These are phyloP conservation scores for Annona squamosa DNA, from an alignment of 164 flowering plant genomes.

Conservation along the genomic window DNA sequence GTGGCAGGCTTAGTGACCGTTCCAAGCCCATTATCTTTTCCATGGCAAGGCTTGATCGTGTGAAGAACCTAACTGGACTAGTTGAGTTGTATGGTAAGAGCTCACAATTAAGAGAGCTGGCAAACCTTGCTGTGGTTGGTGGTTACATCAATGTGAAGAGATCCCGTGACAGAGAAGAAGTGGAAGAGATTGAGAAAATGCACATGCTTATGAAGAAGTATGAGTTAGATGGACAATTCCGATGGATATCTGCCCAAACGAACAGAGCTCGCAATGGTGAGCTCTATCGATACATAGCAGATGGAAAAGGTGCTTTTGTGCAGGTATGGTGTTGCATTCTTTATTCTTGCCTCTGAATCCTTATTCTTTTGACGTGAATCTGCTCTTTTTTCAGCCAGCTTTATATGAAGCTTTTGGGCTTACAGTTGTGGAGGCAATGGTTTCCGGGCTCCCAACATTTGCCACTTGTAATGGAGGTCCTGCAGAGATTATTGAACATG, in stretches of 20 bases:
- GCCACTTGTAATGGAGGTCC: slow-evolving; percentile 99
- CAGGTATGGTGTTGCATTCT: slow-evolving; percentile 43
- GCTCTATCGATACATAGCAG: slow-evolving; percentile 89
- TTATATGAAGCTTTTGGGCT: slow-evolving; percentile 95
- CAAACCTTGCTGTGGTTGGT: slow-evolving; percentile 76
- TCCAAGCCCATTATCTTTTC: slow-evolving; percentile 91
- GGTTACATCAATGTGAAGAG: slow-evolving; percentile 74
- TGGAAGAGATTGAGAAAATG: slow-evolving; percentile 88
- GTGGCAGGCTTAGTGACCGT: slow-evolving; percentile 62
- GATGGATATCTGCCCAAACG: slow-evolving; percentile 82
- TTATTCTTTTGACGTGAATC: neutral
- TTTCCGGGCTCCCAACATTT: slow-evolving; percentile 96
- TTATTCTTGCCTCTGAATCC: neutral
- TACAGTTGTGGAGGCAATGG: slow-evolving; percentile 96
- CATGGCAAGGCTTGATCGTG: slow-evolving; percentile 94
- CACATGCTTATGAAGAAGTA: slow-evolving; percentile 64
- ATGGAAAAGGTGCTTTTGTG: slow-evolving; percentile 77
- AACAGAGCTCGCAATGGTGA: slow-evolving; percentile 92
- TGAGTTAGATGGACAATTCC: slow-evolving; percentile 66
- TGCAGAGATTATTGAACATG: slow-evolving; percentile 87
- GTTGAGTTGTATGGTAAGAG: slow-evolving; percentile 76
- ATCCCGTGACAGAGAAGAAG: slow-evolving; percentile 89
- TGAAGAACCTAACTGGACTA: slow-evolving; percentile 89
- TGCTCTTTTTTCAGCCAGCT: slow-evolving; percentile 61
- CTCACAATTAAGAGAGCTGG: slow-evolving; percentile 55